These are phyloP conservation scores for Cladophialophora yegresii DNA, from an alignment of 2,329 filamentous ascomycete genomes.

Conservation along the genomic window DNA sequence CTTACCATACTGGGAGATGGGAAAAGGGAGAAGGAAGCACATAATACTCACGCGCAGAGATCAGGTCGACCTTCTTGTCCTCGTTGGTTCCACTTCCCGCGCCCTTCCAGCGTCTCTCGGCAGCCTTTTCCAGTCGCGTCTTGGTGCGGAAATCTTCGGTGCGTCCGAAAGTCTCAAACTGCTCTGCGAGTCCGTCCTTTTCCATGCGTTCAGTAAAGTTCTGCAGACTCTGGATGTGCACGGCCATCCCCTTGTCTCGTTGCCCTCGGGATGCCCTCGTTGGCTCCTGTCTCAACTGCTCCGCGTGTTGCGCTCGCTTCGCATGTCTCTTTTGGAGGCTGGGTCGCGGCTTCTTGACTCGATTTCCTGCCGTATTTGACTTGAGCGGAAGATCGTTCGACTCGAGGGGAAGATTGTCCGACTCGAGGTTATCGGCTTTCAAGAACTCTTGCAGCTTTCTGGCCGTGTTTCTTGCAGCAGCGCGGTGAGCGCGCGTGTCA, in stretches of 20 bases:
- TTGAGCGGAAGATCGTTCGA: neutral
- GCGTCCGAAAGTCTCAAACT: neutral
- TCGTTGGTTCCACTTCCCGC: slow-evolving; percentile 5
- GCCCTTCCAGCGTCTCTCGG: slow-evolving; percentile 6
- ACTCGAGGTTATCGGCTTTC: neutral
- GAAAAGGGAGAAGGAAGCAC: neutral
- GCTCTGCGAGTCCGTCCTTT: neutral
- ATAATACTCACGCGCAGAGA: neutral
- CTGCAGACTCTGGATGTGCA: neutral
- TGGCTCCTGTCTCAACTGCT: neutral
- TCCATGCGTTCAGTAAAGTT: neutral
- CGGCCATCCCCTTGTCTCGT: neutral
- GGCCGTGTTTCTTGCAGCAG: neutral
- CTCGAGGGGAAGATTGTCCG: neutral
- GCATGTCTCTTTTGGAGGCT: neutral
- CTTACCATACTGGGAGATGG: neutral
- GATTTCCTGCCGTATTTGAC: neutral
- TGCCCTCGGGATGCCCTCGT: neutral
- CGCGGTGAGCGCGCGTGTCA: neutral
- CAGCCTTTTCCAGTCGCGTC: slow-evolving; percentile 1
- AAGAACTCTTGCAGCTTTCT: neutral
- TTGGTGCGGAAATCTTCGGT: neutral
- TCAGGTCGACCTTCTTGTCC: slow-evolving; percentile 17
- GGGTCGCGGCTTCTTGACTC: neutral
- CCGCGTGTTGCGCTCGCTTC: neutral